Evolutionary conservation across 2,329 filamentous ascomycete genomes (phyloP), one percentile per base, ranked within the genome.

Genomic region (Monosporascus sp.): DNA sequence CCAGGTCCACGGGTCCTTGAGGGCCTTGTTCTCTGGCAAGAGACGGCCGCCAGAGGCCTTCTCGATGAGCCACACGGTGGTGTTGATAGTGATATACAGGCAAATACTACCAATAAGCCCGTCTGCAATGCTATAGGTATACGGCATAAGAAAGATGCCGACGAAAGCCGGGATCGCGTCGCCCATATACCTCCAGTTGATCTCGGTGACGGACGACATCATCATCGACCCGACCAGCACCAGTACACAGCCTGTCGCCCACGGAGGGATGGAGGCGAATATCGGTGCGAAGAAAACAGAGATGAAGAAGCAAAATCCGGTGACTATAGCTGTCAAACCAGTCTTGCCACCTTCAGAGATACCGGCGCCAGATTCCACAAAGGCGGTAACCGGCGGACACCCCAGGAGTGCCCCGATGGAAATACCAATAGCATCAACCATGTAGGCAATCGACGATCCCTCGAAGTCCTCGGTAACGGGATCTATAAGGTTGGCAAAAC

Each of bases 221-320:
- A 95, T 95, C 79, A 95, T 87, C 20, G 86, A 85, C n/a, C 91
- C 91, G 51, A 96, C 89, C 40, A 96, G 84, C 61, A 96, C 80
- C 26, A 95, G 79, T n/a, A 91, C 91, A 67, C 88, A 91, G 48
- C 91, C 91, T 0, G 91, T 96, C 3, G 91, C 91, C 89, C 89
- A 95, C 0, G 90, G 86, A 5, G 91, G 91, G 54, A 95, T 94
- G 0, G 88, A 92, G 9, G 91, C 90, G 65, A 95, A 95, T 53
- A 95, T 93, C 0, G 91, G 91, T 0, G 91, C 90, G 67, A 95
- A 95, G 78, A 95, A 95, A 56, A 95, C 81, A 53, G 88, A 84
- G 66, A 95, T 83, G 74, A 96, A 87, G 77, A 96, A 96, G 72
- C 87, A 91, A 49, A 95, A 53, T 5, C 91, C 91, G 0, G 89